Evolutionary conservation across 176 grass and related monocot genomes (phyloP), one percentile per base, ranked within the genome.

Genomic region (Ensete glaucum): DNA sequence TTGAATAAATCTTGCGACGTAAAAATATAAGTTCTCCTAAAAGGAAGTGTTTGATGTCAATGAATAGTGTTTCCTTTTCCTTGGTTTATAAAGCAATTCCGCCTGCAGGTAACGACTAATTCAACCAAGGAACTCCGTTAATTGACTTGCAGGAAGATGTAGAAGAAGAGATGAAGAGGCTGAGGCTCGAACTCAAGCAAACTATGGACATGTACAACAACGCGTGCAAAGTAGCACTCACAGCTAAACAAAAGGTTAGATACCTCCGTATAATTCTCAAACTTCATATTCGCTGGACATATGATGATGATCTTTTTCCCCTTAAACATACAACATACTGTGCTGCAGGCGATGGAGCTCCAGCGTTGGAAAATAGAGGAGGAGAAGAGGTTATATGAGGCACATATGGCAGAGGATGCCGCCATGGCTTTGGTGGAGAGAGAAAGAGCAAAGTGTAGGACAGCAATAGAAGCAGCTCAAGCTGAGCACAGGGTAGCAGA

Each of bases 151-250:
- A 86, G 79, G 73, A 71, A 58, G 79, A 86, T 7, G 63, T 80
- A 22, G 83, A 81, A 77, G 64, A 73, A 48, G 83, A 85, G 50
- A 81, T 85, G 78, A 77, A 57, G 59, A 81, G 83, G 65, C 73
- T 85, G 43, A 62, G 78, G 55, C 60, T 81, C 27, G 78, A 85
- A 73, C 73, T 85, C 14, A 86, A 86, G 75, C 84, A 82, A 11
- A 86, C 79, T 15, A 82, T 82, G 79, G 74, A 82, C n/a, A 82
- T 86, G 84, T 86, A 86, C 67, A 81, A 65, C 21, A 86, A 54
- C 52, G 84, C 84, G 11, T 86, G 84, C 79, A 86, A 78, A 72
- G 84, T 82, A 68, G 84, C 84, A 69, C 79, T 86, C 49, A 51
- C 58, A 24, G 84, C 79, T 54, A 86, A 86, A 69, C 79, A 82